Evolutionary conservation across 1,284 basidiomycete genomes (phyloP).

Genomic region (Porodaedalea pini): DNA sequence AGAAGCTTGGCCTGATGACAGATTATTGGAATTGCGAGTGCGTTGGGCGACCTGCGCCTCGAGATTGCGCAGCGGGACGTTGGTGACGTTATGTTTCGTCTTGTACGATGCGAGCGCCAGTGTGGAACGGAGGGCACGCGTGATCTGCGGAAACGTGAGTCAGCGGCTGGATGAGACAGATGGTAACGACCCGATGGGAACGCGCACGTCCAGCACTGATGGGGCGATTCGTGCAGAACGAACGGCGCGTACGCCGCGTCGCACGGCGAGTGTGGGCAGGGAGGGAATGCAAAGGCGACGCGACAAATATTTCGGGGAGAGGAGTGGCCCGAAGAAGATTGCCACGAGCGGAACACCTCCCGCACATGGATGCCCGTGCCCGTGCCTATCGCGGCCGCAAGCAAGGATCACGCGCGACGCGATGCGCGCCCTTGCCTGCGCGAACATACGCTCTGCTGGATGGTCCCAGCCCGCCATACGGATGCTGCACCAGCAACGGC

Average conservation of each 20-base stretch:
- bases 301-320: background rate
- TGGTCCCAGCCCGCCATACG: background rate
- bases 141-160: conserved; percentile 49
- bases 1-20: conserved; percentile 30
- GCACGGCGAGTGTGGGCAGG: background rate
- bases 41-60: conserved; percentile 52
- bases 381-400: conserved; percentile 15
- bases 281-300: background rate
- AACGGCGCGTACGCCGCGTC: background rate
- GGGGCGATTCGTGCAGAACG: background rate
- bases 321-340: background rate
- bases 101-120: conserved; percentile 79
- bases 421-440: background rate
- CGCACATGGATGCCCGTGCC: background rate
- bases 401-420: background rate
- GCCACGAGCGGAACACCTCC: background rate
- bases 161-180: conserved; percentile 18
- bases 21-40: conserved; percentile 43
- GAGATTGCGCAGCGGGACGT: conserved; percentile 61
- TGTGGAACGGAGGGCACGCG: conserved; percentile 69
- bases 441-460: background rate
- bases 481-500: conserved; percentile 1
- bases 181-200: conserved; percentile 13
- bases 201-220: conserved; percentile 9
- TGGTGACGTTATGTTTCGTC: conserved; percentile 65